phyloP scores from a whole-genome alignment of 1,284 basidiomycete species.

The Pyrrhoderma lamaoense region DNA sequence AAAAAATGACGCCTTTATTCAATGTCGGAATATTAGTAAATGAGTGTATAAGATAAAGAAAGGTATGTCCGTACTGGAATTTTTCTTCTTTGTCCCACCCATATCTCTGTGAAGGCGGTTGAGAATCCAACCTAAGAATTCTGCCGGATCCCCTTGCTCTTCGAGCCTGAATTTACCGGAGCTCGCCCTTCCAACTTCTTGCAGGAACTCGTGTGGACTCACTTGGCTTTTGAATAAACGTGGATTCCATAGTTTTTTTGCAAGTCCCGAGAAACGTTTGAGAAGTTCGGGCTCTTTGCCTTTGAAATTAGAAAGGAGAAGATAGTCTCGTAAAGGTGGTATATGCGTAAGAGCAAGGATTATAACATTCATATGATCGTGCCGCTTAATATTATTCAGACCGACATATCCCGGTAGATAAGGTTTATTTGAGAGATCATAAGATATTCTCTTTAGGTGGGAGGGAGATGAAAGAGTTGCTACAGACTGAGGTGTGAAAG shows the following conservation, averaged over 20 bases:
- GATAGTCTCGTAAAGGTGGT: conserved; percentile 80
- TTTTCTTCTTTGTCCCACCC: conserved; percentile 80
- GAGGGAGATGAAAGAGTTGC: conserved; percentile 48
- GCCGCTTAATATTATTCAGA: conserved; percentile 94
- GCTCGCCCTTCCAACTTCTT: conserved; percentile 88
- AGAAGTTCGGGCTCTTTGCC: conserved; percentile 82
- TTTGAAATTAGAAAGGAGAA: conserved; percentile 67
- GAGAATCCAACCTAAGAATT: conserved; percentile 94
- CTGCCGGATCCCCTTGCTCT: conserved; percentile 91
- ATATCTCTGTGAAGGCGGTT: conserved; percentile 90
- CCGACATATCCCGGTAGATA: conserved; percentile 95
- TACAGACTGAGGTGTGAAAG: conserved; percentile 56
- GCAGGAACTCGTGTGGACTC: conserved; percentile 95
- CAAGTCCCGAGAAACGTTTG: conserved; percentile 76
- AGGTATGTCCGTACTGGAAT: conserved; percentile 61
- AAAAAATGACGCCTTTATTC: conserved; percentile 76
- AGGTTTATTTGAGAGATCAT: conserved; percentile 73
- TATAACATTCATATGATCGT: conserved; percentile 97
- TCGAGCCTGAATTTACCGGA: conserved; percentile 87
- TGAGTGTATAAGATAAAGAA: neutral
- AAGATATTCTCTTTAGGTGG: conserved; percentile 68
- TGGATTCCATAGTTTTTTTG: conserved; percentile 95
- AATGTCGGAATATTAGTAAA: conserved; percentile 11
- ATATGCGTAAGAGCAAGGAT: conserved; percentile 93
- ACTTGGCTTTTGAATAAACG: conserved; percentile 96